A percentile compares a stretch with the other conserved stretches of the same genome.
Conservation (phyloP, 805 yeast genomes). For the Sungouiella blattae region DNA sequence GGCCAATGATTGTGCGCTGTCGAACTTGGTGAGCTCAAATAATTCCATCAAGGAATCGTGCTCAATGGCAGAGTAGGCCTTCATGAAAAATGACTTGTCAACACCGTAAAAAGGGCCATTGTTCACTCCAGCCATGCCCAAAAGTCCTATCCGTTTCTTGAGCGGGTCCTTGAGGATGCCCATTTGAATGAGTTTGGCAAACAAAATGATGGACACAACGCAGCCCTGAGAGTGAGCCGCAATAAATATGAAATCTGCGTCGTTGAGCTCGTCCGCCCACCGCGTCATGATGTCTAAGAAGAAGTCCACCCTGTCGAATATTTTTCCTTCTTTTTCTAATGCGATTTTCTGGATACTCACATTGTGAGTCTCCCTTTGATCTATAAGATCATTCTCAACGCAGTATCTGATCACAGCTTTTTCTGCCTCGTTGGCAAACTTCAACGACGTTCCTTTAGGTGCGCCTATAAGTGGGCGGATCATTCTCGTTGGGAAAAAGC, state of each 20-base stretch:
- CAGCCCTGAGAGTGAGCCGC: conserved; percentile 97
- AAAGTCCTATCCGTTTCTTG: conserved; percentile 55
- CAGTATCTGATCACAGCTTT: conserved; percentile 60
- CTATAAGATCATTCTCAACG: conserved; percentile 40
- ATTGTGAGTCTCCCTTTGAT: conserved; percentile 27
- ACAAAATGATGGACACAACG: conserved; percentile 78
- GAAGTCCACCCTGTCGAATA: conserved; percentile 78
- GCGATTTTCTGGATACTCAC: conserved; percentile 82
- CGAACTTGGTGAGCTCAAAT: conserved; percentile 81
- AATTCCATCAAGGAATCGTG: conserved; percentile 81
- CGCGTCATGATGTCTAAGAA: conserved; percentile 69
- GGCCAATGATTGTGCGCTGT: conserved; percentile 66
- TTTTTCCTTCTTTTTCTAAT: conserved; percentile 88
- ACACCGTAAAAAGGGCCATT: conserved; percentile 92
- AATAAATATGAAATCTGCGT: conserved; percentile 82
- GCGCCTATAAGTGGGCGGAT: conserved; percentile 85
- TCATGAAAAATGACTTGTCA: conserved; percentile 77
- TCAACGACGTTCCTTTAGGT: conserved; percentile 93
- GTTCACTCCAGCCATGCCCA: conserved; percentile 95
- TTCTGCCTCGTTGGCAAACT: conserved; percentile 90
- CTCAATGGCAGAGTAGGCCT: conserved; percentile 89
- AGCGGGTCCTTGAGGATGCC: conserved; percentile 42
- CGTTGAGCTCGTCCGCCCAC: conserved; percentile 56
- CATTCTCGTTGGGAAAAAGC: conserved; percentile 88
- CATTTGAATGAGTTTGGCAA: conserved; percentile 66